phyloP scores from a whole-genome alignment of 306 rosid species.

The Macrotyloma uniflorum region DNA sequence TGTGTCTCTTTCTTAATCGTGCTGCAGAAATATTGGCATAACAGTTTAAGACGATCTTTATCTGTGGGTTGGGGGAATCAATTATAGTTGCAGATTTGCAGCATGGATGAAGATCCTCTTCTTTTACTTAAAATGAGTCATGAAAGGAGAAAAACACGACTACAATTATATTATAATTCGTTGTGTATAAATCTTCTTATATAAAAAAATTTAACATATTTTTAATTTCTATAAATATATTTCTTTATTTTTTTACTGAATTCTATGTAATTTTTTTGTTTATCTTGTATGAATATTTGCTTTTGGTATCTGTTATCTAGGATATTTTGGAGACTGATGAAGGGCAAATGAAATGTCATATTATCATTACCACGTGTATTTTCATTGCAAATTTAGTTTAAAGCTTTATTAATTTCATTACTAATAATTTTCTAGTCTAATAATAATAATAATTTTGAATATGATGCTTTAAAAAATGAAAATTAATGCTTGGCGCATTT shows the following conservation, averaged over 20 bases:
- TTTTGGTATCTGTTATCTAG: background rate
- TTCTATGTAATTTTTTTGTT: too few relatives aligned
- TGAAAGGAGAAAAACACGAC: background rate
- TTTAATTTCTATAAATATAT: too few relatives aligned
- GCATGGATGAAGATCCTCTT: background rate
- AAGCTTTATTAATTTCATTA: too few relatives aligned
- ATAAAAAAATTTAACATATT: background rate
- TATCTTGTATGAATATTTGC: too few relatives aligned
- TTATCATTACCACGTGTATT: too few relatives aligned
- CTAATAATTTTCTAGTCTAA: too few relatives aligned
- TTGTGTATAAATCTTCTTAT: background rate
- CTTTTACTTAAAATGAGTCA: background rate
- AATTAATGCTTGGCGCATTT: too few relatives aligned
- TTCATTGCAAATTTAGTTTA: too few relatives aligned
- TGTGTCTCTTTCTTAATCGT: background rate
- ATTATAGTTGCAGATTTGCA: background rate
- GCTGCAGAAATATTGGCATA: background rate
- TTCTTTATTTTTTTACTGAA: too few relatives aligned
- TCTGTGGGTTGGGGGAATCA: background rate
- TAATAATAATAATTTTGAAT: too few relatives aligned
- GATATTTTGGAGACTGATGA: background rate
- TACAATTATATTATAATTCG: background rate
- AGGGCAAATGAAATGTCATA: background rate
- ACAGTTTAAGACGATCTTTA: background rate
- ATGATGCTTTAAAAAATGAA: too few relatives aligned